phyloP scores from a whole-genome alignment of 2,329 filamentous ascomycete genomes.

The Parastagonospora nodorum region DNA sequence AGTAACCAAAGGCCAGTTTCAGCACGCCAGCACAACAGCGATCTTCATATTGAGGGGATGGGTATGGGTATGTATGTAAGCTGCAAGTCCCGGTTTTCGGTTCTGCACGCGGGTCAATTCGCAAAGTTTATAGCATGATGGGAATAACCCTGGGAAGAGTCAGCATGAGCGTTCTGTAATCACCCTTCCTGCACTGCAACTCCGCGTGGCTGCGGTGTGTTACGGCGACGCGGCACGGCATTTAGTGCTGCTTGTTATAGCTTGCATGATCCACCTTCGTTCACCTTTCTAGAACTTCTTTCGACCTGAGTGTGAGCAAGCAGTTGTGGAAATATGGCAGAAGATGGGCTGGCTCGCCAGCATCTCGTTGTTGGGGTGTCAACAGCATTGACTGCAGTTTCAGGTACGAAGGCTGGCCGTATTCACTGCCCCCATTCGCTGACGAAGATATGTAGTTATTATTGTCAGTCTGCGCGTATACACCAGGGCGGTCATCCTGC shows the following conservation, averaged over 20 bases:
- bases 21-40: too few species aligned
- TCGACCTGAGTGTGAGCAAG: not conserved
- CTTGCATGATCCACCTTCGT: not conserved
- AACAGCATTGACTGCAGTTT: constrained; percentile 24
- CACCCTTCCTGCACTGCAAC: too few species aligned
- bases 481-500: constrained; percentile 20
- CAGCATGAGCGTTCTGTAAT: too few species aligned
- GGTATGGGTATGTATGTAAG: too few species aligned
- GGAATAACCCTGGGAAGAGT: too few species aligned
- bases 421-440: not conserved
- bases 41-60: too few species aligned
- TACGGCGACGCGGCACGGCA: too few species aligned
- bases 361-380: constrained; percentile 17
- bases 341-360: constrained; percentile 2
- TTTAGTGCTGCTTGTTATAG: not conserved
- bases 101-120: too few species aligned
- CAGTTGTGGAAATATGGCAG: not conserved
- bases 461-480: constrained; percentile 27
- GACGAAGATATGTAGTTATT: constrained; percentile 14
- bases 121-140: too few species aligned
- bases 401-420: constrained; percentile 19
- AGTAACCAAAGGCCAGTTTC: too few species aligned
- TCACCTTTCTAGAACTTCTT: not conserved
- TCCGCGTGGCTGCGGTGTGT: too few species aligned
- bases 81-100: too few species aligned